These are phyloP conservation scores for Trichomonascus vanleenenianus DNA, from an alignment of 805 yeast species.

Conservation along the genomic window DNA sequence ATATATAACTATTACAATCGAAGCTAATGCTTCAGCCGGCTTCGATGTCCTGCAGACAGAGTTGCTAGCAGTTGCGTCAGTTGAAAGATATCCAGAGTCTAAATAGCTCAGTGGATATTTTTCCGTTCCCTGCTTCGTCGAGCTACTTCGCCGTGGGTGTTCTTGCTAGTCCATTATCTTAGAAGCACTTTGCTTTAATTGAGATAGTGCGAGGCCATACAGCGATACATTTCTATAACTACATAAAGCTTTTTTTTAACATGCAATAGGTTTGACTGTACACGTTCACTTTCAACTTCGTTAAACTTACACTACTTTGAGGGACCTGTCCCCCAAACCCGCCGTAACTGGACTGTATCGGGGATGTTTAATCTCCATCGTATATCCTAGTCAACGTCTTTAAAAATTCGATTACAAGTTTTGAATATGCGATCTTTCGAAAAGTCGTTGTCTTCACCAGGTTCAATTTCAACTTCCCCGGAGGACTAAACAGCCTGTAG, in stretches of 20 bases:
- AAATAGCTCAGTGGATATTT: constrained; percentile 25
- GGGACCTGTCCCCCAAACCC: too few relatives aligned
- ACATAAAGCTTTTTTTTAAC: background rate
- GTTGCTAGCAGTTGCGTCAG: constrained; percentile 14
- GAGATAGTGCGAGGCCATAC: constrained; percentile 22
- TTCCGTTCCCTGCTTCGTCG: constrained; percentile 35
- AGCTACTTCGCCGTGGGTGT: constrained; percentile 21
- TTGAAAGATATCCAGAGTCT: constrained; percentile 21
- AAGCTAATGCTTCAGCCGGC: constrained; percentile 16
- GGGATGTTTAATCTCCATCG: too few relatives aligned
- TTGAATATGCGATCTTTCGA: too few relatives aligned
- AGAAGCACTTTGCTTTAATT: constrained; percentile 7
- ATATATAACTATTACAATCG: constrained; percentile 18
- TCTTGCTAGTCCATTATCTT: constrained; percentile 20
- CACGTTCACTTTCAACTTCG: too few relatives aligned
- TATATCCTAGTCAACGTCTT: too few relatives aligned
- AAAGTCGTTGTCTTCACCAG: too few relatives aligned
- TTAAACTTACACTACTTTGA: too few relatives aligned
- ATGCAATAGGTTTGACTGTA: too few relatives aligned
- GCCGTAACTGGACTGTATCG: too few relatives aligned
- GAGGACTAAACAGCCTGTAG: too few relatives aligned
- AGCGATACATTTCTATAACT: constrained; percentile 24
- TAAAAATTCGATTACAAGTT: too few relatives aligned
- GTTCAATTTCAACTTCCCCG: too few relatives aligned
- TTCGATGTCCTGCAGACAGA: constrained; percentile 17